phyloP scores from a whole-genome alignment of 2,329 filamentous ascomycete species.

The Cytospora piceicola region DNA sequence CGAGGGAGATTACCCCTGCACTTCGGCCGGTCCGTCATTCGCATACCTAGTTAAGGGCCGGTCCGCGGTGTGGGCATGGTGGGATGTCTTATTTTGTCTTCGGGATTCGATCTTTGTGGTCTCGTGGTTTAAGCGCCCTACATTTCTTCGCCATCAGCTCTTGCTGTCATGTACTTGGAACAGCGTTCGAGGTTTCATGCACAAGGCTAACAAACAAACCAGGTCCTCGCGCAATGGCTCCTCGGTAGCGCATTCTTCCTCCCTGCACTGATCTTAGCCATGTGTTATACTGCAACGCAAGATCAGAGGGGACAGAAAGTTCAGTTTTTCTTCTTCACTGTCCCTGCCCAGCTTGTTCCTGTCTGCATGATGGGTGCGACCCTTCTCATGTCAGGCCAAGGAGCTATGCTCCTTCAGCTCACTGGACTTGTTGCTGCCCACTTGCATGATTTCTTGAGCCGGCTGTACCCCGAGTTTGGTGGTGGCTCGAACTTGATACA shows the following conservation, averaged over 20 bases:
- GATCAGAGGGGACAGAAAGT: constrained; percentile 79
- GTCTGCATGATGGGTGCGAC: constrained; percentile 77
- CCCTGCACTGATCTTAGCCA: constrained; percentile 73
- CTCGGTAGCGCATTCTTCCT: constrained; percentile 58
- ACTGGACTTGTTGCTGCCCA: constrained; percentile 88
- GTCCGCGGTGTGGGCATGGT: constrained; percentile 73
- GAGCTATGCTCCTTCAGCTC: constrained; percentile 63
- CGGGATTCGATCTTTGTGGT: constrained; percentile 61
- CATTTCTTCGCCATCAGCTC: constrained; percentile 47
- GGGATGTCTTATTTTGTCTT: constrained; percentile 74
- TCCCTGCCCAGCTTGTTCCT: constrained; percentile 81
- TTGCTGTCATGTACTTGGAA: constrained; percentile 30
- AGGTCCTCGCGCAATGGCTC: constrained; percentile 58
- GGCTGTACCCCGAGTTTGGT: constrained; percentile 87
- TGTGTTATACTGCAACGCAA: constrained; percentile 83
- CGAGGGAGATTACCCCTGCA: constrained; percentile 80
- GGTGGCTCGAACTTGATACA: constrained; percentile 76
- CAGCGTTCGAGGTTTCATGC: not conserved
- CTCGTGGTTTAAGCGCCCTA: constrained; percentile 66
- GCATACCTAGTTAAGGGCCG: constrained; percentile 61
- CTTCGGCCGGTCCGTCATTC: constrained; percentile 66
- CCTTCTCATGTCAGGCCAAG: constrained; percentile 66
- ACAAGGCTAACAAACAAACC: constrained; percentile 22
- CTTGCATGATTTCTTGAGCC: constrained; percentile 85
- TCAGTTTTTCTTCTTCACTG: constrained; percentile 79